These are phyloP conservation scores for Yamagishiella unicocca DNA, from an alignment of 139 green algal genomes.

Conservation along the genomic window DNA sequence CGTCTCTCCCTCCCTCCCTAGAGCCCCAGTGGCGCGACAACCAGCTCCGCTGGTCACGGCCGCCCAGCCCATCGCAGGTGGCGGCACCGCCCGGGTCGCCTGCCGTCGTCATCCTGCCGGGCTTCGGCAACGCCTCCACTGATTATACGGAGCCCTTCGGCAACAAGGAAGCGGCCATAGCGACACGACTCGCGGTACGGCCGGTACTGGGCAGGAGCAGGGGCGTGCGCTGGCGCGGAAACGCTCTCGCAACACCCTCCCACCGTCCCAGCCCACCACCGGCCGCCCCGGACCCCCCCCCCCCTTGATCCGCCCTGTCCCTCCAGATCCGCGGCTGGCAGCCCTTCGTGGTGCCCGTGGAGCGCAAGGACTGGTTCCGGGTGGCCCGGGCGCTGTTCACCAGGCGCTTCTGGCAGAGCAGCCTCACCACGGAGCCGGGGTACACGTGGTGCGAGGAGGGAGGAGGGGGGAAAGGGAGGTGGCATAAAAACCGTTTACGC, in stretches of 20 bases:
- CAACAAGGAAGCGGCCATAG: conserved; percentile 13
- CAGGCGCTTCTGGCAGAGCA: conserved; percentile 62
- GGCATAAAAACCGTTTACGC: neutral
- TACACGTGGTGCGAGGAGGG: conserved; percentile 59
- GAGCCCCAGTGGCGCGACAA: conserved; percentile 28
- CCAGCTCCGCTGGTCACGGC: conserved; percentile 23
- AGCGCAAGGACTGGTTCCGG: conserved; percentile 69
- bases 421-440: conserved; percentile 64
- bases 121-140: conserved; percentile 33
- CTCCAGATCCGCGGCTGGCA: conserved; percentile 58
- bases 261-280: neutral
- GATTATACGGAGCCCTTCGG: conserved; percentile 45
- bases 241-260: too few species aligned
- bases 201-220: too few species aligned
- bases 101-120: conserved; percentile 33
- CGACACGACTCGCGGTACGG: conserved; percentile 1
- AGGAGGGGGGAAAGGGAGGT: neutral
- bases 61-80: neutral
- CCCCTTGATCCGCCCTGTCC: neutral
- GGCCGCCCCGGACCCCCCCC: neutral
- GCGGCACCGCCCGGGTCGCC: neutral
- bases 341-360: conserved; percentile 61
- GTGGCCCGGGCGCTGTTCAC: conserved; percentile 68
- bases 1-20: too few species aligned
- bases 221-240: neutral